Conservation (phyloP, 169 alveolate genomes). For the Plasmodium gaboni region DNA sequence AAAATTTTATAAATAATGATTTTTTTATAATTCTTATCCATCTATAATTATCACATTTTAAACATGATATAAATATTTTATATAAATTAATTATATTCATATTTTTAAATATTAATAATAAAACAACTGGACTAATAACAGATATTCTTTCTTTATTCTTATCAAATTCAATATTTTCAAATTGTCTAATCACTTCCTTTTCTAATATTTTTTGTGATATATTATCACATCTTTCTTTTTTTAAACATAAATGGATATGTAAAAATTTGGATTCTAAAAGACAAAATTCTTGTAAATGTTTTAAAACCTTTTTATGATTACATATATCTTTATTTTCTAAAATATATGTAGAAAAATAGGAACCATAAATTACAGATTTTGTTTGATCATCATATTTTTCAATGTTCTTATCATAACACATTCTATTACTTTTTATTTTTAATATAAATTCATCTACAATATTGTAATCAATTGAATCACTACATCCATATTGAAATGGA, state of each 20-base stretch:
- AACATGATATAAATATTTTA: slow-evolving; percentile 77
- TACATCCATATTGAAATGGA: slow-evolving; percentile 55
- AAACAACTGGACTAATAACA: slow-evolving; percentile 71
- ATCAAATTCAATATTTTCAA: slow-evolving; percentile 60
- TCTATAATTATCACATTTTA: slow-evolving; percentile 82
- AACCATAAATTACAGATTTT: slow-evolving; percentile 42
- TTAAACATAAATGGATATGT: slow-evolving; percentile 38
- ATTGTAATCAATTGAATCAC: slow-evolving; percentile 29
- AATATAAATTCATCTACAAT: slow-evolving; percentile 42
- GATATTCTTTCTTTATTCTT: slow-evolving; percentile 39
- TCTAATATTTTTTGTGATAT: slow-evolving; percentile 22
- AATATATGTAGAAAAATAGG: slow-evolving; percentile 47
- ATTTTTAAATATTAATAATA: slow-evolving; percentile 76
- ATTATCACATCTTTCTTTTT: slow-evolving; percentile 58
- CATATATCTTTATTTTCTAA: slow-evolving; percentile 70
- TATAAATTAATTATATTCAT: slow-evolving; percentile 79
- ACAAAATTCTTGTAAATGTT: slow-evolving; percentile 60
- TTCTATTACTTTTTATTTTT: slow-evolving; percentile 63
- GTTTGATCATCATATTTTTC: slow-evolving; percentile 77
- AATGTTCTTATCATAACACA: slow-evolving; percentile 43
- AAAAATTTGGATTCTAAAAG: slow-evolving; percentile 38
- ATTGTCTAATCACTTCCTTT: slow-evolving; percentile 54
- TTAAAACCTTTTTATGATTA: slow-evolving; percentile 54
- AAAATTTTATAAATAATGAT: slow-evolving; percentile 75
- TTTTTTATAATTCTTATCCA: slow-evolving; percentile 78